These are phyloP conservation scores for Hymenoscyphus occultus DNA, from an alignment of 2,329 filamentous ascomycete species.

Conservation along the genomic window DNA sequence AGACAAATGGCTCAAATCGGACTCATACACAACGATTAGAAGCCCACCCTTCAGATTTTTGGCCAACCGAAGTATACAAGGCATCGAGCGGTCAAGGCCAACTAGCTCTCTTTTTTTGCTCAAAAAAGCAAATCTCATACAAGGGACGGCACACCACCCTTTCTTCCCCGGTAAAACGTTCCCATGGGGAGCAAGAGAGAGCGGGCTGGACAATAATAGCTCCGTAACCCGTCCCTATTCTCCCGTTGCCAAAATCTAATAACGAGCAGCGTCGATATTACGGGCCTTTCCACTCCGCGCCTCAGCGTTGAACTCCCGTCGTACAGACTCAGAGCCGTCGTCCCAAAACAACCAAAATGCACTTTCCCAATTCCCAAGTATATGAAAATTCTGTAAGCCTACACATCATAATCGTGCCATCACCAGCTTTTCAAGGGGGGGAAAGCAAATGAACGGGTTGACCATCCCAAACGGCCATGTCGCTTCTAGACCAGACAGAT, in stretches of 20 bases:
- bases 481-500: not conserved
- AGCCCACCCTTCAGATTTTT: not conserved
- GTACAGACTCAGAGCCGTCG: not conserved
- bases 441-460: not conserved
- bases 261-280: not conserved
- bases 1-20: constrained; percentile 1
- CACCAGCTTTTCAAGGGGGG: not conserved
- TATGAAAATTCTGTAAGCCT: not conserved
- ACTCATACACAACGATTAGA: not conserved
- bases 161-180: constrained; percentile 1
- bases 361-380: not conserved
- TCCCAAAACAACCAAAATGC: not conserved
- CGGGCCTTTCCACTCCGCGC: not conserved
- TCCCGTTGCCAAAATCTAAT: not conserved
- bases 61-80: not conserved
- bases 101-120: not conserved
- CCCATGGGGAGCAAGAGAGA: not conserved
- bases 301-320: not conserved
- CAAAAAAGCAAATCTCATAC: constrained; percentile 4
- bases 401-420: not conserved
- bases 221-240: not conserved
- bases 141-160: not conserved
- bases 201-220: not conserved
- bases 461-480: not conserved
- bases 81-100: not conserved